Percentiles rank a stretch among this genome's conserved stretches.
phyloP scores from a whole-genome alignment of 768 basidiomycete genomes.

The Leccinum rimulosum region DNA sequence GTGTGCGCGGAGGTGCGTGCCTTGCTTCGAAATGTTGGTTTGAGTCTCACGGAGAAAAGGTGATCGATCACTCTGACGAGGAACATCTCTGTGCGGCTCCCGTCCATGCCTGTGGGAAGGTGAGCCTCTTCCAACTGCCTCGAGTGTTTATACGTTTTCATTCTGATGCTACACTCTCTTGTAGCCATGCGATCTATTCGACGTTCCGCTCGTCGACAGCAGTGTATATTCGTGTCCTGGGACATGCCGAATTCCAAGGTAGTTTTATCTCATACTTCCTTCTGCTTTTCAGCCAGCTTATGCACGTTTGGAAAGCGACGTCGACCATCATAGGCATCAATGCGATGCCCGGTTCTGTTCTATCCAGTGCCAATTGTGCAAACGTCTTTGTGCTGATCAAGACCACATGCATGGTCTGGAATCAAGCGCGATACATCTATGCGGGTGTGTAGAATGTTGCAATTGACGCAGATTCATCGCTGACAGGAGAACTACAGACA shows the following conservation, averaged over 20 bases:
- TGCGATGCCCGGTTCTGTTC: slow-evolving; percentile 57
- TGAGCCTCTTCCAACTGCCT: slow-evolving; percentile 9
- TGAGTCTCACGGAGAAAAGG: slow-evolving; percentile 28
- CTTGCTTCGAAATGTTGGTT: not conserved
- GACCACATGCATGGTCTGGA: slow-evolving; percentile 55
- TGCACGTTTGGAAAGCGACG: slow-evolving; percentile 37
- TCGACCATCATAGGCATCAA: slow-evolving; percentile 43
- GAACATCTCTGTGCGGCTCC: slow-evolving; percentile 54
- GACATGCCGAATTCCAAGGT: slow-evolving; percentile 45
- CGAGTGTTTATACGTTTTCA: not conserved
- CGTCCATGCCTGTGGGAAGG: slow-evolving; percentile 56
- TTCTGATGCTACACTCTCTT: not conserved
- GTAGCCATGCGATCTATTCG: slow-evolving; percentile 42
- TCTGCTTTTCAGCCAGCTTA: too few relatives aligned
- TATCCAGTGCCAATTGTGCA: slow-evolving; percentile 50
- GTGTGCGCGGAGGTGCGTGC: slow-evolving; percentile 50
- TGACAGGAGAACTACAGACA: slow-evolving; percentile 37
- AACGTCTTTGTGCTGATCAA: slow-evolving; percentile 4
- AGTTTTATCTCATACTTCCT: not conserved
- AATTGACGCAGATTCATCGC: not conserved
- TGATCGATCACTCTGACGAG: slow-evolving; percentile 44
- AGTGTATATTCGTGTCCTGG: slow-evolving; percentile 40
- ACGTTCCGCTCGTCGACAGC: slow-evolving; percentile 29
- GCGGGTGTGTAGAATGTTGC: slow-evolving; percentile 41
- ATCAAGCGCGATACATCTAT: slow-evolving; percentile 44